phyloP scores from a whole-genome alignment of 2,329 filamentous ascomycete species.

The Pseudogymnoascus verrucosus region DNA sequence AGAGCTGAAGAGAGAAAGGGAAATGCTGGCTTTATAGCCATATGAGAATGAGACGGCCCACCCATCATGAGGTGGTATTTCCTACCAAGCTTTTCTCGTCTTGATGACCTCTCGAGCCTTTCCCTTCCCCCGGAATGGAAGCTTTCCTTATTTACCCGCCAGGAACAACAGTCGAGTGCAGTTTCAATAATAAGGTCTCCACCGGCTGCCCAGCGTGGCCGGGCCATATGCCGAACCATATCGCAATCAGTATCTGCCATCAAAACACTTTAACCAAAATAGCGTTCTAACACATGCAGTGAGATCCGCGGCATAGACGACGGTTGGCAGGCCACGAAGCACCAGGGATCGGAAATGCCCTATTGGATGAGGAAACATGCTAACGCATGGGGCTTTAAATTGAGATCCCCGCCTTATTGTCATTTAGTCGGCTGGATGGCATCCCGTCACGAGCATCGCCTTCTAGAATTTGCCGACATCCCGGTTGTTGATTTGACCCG shows the following conservation, averaged over 20 bases:
- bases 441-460: background rate
- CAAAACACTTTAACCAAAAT: conserved; percentile 5
- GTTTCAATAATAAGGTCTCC: background rate
- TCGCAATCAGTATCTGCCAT: background rate
- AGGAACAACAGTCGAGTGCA: background rate
- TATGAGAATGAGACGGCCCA: background rate
- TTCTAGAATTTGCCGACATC: conserved; percentile 6
- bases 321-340: background rate
- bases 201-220: background rate
- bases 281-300: background rate
- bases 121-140: background rate
- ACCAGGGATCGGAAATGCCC: background rate
- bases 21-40: background rate
- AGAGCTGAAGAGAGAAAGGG: background rate
- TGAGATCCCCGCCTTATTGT: background rate
- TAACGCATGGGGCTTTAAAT: background rate
- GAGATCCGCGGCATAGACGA: background rate
- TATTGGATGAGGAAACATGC: background rate
- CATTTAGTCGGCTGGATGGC: background rate
- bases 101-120: background rate
- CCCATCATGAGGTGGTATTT: background rate
- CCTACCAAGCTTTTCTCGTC: background rate
- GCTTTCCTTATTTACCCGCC: conserved; percentile 3
- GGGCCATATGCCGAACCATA: background rate
- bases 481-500: background rate